phyloP scores from a whole-genome alignment of 768 basidiomycete genomes.

The Tricholoma hemisulphureum region DNA sequence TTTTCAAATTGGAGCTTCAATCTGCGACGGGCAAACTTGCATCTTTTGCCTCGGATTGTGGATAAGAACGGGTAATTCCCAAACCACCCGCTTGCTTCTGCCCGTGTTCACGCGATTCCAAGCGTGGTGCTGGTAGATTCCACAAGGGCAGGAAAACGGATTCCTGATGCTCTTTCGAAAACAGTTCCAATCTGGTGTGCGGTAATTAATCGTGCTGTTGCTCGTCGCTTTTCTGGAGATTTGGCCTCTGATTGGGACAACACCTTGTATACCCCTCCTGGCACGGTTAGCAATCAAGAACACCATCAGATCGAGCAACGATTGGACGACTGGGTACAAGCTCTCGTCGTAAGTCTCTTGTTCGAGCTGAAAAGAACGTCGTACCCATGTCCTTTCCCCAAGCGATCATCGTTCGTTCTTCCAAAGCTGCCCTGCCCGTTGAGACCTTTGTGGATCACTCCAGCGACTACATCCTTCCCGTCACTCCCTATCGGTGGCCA shows the following conservation, averaged over 20 bases:
- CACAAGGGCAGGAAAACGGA: constrained; percentile 87
- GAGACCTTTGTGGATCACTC: constrained; percentile 87
- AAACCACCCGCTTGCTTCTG: neutral
- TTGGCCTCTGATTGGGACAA: constrained; percentile 47
- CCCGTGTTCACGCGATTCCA: neutral
- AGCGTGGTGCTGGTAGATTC: constrained; percentile 90
- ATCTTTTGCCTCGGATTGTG: constrained; percentile 60
- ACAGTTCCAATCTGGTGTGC: constrained; percentile 95
- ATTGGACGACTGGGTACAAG: constrained; percentile 67
- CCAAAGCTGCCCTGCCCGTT: constrained; percentile 64
- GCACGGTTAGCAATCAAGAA: constrained; percentile 70
- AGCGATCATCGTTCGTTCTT: constrained; percentile 74
- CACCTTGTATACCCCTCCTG: constrained; percentile 67
- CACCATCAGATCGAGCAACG: constrained; percentile 69
- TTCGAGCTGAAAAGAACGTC: neutral
- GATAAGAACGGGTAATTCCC: constrained; percentile 53
- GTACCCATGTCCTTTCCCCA: neutral
- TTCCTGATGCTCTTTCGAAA: constrained; percentile 92
- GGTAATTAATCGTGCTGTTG: constrained; percentile 71
- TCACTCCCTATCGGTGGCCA: constrained; percentile 27
- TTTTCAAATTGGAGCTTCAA: constrained; percentile 84
- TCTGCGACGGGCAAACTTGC: constrained; percentile 79
- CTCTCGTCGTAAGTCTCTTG: constrained; percentile 55
- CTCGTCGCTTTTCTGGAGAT: constrained; percentile 31
- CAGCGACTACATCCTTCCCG: constrained; percentile 55